Evolutionary conservation across 2,329 filamentous ascomycete species (phyloP).

Genomic region (Phaeomoniella chlamydospora): DNA sequence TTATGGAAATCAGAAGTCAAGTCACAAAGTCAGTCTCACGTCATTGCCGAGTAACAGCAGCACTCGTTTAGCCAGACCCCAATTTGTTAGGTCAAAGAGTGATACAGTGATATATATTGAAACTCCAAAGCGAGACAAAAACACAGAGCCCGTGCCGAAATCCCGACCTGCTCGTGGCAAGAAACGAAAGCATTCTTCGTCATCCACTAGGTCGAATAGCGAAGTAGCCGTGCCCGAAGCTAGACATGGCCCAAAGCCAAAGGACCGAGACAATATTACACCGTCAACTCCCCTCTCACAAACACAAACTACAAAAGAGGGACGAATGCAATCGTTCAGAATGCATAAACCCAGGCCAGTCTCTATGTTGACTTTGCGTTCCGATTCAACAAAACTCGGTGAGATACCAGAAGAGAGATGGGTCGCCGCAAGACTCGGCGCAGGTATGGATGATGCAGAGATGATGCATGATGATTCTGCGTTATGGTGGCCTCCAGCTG

Average conservation of each 20-base stretch:
- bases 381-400: conserved; percentile 53
- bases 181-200: background rate
- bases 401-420: conserved; percentile 27
- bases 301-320: background rate
- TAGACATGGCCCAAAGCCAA: background rate
- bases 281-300: background rate
- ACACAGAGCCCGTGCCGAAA: background rate
- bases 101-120: background rate
- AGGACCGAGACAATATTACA: no score
- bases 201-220: no score
- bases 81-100: background rate
- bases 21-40: background rate
- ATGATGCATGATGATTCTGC: background rate
- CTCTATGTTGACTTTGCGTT: conserved; percentile 35
- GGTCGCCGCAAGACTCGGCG: background rate
- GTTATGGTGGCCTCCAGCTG: background rate
- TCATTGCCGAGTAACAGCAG: background rate
- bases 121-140: background rate
- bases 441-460: background rate
- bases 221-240: background rate
- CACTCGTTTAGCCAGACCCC: background rate
- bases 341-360: conserved; percentile 2
- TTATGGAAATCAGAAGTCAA: no score
- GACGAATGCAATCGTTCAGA: background rate
- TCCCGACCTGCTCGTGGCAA: no score